These are phyloP conservation scores for Alternaria atra DNA, from an alignment of 2,329 filamentous ascomycete genomes.

Conservation along the genomic window DNA sequence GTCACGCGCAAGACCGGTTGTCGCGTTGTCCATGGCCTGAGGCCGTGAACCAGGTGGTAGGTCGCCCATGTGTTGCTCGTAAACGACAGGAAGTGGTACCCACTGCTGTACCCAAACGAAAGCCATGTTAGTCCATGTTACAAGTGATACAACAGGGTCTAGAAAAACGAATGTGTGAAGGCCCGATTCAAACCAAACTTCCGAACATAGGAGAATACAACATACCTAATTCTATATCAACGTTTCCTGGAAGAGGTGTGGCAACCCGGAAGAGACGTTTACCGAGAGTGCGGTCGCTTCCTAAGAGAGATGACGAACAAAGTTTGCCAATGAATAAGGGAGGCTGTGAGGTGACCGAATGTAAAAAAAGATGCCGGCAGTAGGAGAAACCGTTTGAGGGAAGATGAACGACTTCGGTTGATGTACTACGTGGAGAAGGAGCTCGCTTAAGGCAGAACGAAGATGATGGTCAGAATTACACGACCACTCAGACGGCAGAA, in stretches of 20 bases:
- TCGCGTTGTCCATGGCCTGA: conserved; percentile 42
- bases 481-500: conserved; percentile 47
- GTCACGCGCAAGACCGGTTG: conserved; percentile 41
- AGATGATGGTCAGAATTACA: conserved; percentile 47
- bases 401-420: conserved; percentile 46
- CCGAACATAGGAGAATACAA: conserved; percentile 29
- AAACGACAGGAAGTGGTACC: conserved; percentile 52
- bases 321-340: conserved; percentile 46
- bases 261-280: conserved; percentile 41
- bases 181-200: conserved; percentile 16
- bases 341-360: conserved; percentile 37
- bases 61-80: conserved; percentile 54
- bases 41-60: conserved; percentile 42
- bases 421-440: conserved; percentile 39
- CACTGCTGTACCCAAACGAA: conserved; percentile 56
- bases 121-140: conserved; percentile 54
- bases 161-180: conserved; percentile 32
- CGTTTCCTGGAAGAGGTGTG: conserved; percentile 34
- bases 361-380: conserved; percentile 49
- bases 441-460: conserved; percentile 52
- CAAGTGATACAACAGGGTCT: conserved; percentile 23
- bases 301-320: conserved; percentile 26
- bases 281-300: conserved; percentile 41
- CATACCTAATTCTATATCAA: conserved; percentile 50
- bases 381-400: conserved; percentile 38